Evolutionary conservation across 2,329 filamentous ascomycete species (phyloP).

Genomic region (Alternaria longipes): DNA sequence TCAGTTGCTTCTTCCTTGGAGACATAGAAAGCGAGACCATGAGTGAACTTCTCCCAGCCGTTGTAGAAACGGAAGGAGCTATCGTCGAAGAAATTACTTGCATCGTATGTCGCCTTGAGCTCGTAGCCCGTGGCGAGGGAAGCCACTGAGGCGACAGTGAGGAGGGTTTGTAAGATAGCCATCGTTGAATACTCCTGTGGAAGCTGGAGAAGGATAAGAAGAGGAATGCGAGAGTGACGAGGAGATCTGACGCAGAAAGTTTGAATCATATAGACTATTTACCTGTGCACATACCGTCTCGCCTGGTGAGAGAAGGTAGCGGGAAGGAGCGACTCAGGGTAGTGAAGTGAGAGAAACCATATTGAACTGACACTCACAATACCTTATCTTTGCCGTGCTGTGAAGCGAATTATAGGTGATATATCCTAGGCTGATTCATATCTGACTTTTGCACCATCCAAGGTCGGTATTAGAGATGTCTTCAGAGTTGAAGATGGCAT

Average conservation of each 20-base stretch:
- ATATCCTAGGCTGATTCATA: background rate
- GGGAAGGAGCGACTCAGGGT: background rate
- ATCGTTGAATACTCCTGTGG: background rate
- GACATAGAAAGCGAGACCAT: slow-evolving; percentile 35
- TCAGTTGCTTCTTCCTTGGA: slow-evolving; percentile 26
- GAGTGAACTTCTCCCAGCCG: slow-evolving; percentile 20
- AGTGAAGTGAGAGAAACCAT: background rate
- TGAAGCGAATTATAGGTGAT: background rate
- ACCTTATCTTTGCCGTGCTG: background rate
- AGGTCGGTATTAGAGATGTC: background rate
- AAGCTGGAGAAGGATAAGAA: background rate
- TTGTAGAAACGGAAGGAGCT: slow-evolving; percentile 28
- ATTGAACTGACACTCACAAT: background rate
- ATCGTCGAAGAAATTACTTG: slow-evolving; percentile 29
- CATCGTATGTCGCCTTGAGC: slow-evolving; percentile 27
- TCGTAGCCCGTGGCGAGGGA: slow-evolving; percentile 17
- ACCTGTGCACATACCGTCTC: background rate
- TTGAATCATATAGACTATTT: slow-evolving; percentile 1
- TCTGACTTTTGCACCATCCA: too few relatives aligned
- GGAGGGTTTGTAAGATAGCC: slow-evolving; percentile 4
- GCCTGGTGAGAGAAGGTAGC: background rate
- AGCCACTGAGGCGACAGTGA: slow-evolving; percentile 1
- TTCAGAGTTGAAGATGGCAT: background rate
- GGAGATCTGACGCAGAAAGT: background rate
- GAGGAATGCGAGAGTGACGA: background rate